Evolutionary conservation across 1,284 basidiomycete species (phyloP), one percentile per base, ranked within the genome.

Genomic region (Ceratorhiza oryzae-sativae): DNA sequence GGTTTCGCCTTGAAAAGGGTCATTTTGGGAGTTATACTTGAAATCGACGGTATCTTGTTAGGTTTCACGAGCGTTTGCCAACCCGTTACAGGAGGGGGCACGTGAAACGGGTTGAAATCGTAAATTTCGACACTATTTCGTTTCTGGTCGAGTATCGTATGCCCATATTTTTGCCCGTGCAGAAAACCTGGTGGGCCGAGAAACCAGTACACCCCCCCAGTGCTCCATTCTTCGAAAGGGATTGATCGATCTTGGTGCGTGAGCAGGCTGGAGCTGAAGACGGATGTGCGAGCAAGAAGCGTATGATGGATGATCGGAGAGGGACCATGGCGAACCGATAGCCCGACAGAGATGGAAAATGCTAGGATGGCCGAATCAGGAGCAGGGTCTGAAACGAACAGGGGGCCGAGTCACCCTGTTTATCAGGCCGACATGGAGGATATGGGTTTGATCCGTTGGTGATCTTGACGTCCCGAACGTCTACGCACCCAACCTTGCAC

Each of bases 41-140:
- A 20, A 27, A 36, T 8, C 25, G 18, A 34, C 25, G 32, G n/a
- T 34, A 41, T n/a, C 15, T 39, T 70, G 15, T 49, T 41, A 3
- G 18, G 23, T 13, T 48, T 58, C 25, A 70, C 18, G 13, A 70
- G 45, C 9, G 39, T 45, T 13, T 51, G 41, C 67, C 67, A 56
- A 15, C 67, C 67, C 8, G 67, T 36, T 32, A 58, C 41, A n/a
- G 23, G 39, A n/a, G 41, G 12, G 13, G 34, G 25, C 15, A 51
- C 41, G 23, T 70, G 67, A 30, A 15, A 70, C 10, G 51, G 67
- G 34, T 70, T 70, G 41, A 70, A 70, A 70, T 70, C 55, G 53
- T 58, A 70, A 23, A 70, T 36, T 15, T 70, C 67, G 25, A 70
- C 41, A 12, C 10, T 58, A 20, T 39, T 58, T 9, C 30, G 20